Percentiles rank a stretch among this genome's conserved stretches.
phyloP scores from a whole-genome alignment of 2,329 filamentous ascomycete genomes.

The Cytospora piceae region DNA sequence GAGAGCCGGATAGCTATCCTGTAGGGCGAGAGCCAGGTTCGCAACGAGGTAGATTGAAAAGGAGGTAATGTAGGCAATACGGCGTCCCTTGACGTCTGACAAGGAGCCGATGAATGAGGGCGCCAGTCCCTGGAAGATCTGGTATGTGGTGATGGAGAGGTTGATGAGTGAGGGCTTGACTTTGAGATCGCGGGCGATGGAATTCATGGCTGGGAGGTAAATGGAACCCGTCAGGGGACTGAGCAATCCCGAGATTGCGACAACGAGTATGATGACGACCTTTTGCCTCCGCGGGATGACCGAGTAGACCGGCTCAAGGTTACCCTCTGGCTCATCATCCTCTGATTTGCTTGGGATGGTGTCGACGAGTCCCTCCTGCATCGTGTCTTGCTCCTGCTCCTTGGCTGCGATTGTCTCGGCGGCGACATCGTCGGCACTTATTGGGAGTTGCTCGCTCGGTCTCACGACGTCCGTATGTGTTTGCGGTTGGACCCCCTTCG shows the following conservation, averaged over 20 bases:
- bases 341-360: not conserved
- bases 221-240: slow-evolving; percentile 29
- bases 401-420: slow-evolving; percentile 1
- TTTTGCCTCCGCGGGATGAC: slow-evolving; percentile 19
- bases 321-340: not conserved
- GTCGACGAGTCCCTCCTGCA: not conserved
- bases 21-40: slow-evolving; percentile 51
- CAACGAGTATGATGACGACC: slow-evolving; percentile 10
- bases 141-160: slow-evolving; percentile 48
- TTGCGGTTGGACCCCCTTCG: not conserved
- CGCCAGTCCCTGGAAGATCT: slow-evolving; percentile 31
- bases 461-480: not conserved
- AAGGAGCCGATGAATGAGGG: slow-evolving; percentile 45
- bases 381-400: not conserved
- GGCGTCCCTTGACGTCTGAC: slow-evolving; percentile 37
- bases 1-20: slow-evolving; percentile 49
- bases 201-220: slow-evolving; percentile 48
- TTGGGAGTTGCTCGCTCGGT: slow-evolving; percentile 4
- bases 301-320: slow-evolving; percentile 15
- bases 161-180: slow-evolving; percentile 49
- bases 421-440: slow-evolving; percentile 11
- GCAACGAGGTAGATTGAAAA: slow-evolving; percentile 52
- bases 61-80: slow-evolving; percentile 51
- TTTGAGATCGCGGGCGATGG: slow-evolving; percentile 44
- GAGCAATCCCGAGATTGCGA: slow-evolving; percentile 9